Evolutionary conservation across 345 rosid genomes (phyloP), one percentile per base, ranked within the genome.

Genomic region (Populus nigra): DNA sequence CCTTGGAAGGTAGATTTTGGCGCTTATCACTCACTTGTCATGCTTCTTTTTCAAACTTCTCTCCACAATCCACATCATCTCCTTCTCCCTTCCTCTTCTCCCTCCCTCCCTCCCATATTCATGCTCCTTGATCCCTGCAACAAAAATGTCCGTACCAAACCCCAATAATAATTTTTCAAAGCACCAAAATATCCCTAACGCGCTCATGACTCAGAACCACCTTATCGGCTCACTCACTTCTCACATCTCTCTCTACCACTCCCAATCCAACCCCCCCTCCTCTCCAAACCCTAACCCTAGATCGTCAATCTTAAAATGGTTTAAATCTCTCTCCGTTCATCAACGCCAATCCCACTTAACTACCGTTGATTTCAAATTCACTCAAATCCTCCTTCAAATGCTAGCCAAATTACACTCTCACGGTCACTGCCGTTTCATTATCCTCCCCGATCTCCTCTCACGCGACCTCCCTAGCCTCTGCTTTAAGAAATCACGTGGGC

Each of bases 231-330:
- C 93, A 9, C 94, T 95, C 76, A 91, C 97, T 39, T 82, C 96
- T 68, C 99, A 95, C 85, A 92, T 95, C 83, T 89, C 99, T 45
- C 97, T 95, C 77, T 93, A 91, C 84, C 82, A 92, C 74, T 86
- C 93, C 67, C 84, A 78, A 31, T 83, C 93, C 31, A 75, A 68
- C 31, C 71, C 88, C 55, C 43, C 75, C 50, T 38, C 72, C 77
- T 41, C 84, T 29, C 16, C 50, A 74, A 76, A 72, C 62, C 74
- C 85, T 6, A 87, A 65, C 59, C 78, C 90, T 7, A 85, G 98
- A 73, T 85, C 96, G 49, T 87, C 89, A 4, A 90, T 95, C 83
- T 87, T 95, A 76, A 86, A 85, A 78, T 95, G 99, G 99, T 92
- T 93, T 86, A 84, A 93, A 22, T 88, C 97, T 66, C 97, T 95